Conservation (phyloP, 1,139 yeast species). For the Lodderomyces pseudojiufengensis region DNA sequence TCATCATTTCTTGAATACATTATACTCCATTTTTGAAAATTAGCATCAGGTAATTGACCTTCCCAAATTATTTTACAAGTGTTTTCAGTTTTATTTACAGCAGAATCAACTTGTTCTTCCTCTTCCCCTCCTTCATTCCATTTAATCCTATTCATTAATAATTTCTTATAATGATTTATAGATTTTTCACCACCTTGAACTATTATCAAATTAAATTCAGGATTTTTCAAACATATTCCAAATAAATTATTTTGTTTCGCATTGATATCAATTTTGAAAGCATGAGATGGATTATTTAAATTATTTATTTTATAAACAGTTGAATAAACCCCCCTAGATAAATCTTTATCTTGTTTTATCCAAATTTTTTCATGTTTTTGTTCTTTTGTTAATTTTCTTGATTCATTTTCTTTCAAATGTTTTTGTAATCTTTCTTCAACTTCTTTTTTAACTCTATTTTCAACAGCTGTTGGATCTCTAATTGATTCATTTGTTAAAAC, state of each 20-base stretch:
- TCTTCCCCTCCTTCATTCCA: constrained; percentile 47
- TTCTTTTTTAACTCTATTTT: constrained; percentile 64
- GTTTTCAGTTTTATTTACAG: constrained; percentile 26
- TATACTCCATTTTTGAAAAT: constrained; percentile 62
- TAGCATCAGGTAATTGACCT: constrained; percentile 56
- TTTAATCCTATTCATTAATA: constrained; percentile 59
- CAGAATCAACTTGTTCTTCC: constrained; percentile 29
- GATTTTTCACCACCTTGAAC: constrained; percentile 71
- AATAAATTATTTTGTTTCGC: constrained; percentile 67
- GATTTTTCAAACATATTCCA: constrained; percentile 50
- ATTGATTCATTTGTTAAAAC: constrained; percentile 87
- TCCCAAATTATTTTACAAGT: constrained; percentile 66
- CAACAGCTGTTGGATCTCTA: constrained; percentile 85
- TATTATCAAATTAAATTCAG: constrained; percentile 55
- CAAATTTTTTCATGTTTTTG: constrained; percentile 50
- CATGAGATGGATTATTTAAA: constrained; percentile 61
- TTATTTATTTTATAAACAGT: constrained; percentile 57
- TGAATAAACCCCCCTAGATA: constrained; percentile 47
- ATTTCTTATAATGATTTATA: constrained; percentile 57
- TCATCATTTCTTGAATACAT: constrained; percentile 49
- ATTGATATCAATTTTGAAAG: constrained; percentile 71
- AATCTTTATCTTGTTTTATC: constrained; percentile 42
- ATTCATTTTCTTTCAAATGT: constrained; percentile 62
- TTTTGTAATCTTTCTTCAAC: constrained; percentile 57
- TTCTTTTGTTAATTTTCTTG: constrained; percentile 59